Base-by-base conservation (phyloP, 2,329 filamentous ascomycete genomes). In the Xylariales sp. region DNA sequence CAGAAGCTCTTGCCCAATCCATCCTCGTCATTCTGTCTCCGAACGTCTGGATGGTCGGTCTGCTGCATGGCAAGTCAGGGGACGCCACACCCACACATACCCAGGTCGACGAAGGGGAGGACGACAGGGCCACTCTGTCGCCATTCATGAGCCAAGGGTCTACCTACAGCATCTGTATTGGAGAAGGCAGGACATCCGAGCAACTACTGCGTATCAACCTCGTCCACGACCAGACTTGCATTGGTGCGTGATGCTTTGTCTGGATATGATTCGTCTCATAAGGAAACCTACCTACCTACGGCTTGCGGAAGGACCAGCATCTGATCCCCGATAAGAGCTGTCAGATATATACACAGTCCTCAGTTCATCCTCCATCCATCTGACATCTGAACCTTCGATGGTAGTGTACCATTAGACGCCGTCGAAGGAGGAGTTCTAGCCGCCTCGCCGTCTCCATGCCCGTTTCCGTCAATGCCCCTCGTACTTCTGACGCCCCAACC, bases 401-500 rank as follows among this genome's bases (percentile, higher is more conserved):
- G n/a, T n/a, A n/a, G n/a, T n/a, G n/a, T n/a, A n/a, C n/a, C n/a
- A n/a, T n/a, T n/a, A n/a, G n/a, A n/a, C n/a, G n/a, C n/a, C n/a
- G 24, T 27, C 7, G 24, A 27, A n/a, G 24, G 8, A n/a, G n/a
- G 24, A 8, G n/a, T n/a, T 27, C 24, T 27, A 27, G 24, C 24
- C 24, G 24, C 24, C 24, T n/a, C n/a, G n/a, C n/a, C n/a, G n/a
- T n/a, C n/a, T n/a, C 24, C 24, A 27, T 27, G 24, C 24, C n/a
- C 24, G n/a, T 27, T 8, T 27, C 24, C 7, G 24, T 27, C 24
- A n/a, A 27, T 27, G 24, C 24, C 24, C 24, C 24, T 27, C 24
- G 24, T 8, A 8, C 24, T 27, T 27, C 7, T 27, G 24, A 27
- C 24, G 9, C 47, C 47, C 46, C 46, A 45, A 47, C 43, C 43